Percentiles rank a stretch among this genome's conserved stretches.
These are phyloP conservation scores for Annulohypoxylon nitens DNA, from an alignment of 495 filamentous ascomycete genomes.

Conservation along the genomic window DNA sequence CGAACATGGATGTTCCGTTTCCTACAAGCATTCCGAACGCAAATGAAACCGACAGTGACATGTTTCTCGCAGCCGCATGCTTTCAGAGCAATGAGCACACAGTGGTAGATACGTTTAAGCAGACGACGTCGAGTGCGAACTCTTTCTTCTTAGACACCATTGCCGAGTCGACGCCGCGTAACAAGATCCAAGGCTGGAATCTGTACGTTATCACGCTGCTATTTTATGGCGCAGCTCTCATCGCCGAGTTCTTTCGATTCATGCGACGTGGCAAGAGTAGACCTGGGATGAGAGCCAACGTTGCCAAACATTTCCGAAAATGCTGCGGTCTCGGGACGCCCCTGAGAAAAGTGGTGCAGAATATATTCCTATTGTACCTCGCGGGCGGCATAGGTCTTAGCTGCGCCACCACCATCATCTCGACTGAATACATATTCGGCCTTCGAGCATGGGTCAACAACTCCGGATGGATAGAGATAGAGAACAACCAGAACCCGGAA, in stretches of 20 bases:
- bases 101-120: constrained; percentile 14
- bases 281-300: constrained; percentile 25
- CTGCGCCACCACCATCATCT: constrained; percentile 27
- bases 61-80: constrained; percentile 53
- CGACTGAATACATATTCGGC: constrained; percentile 45
- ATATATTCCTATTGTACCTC: constrained; percentile 48
- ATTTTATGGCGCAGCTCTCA: constrained; percentile 46
- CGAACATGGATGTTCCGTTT: constrained; percentile 31
- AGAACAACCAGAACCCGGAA: constrained; percentile 45
- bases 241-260: constrained; percentile 43
- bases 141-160: constrained; percentile 24
- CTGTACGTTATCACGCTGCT: constrained; percentile 48
- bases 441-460: constrained; percentile 51
- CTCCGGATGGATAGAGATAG: constrained; percentile 47
- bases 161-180: constrained; percentile 37
- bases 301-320: constrained; percentile 22
- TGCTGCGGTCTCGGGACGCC: constrained; percentile 15
- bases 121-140: constrained; percentile 24
- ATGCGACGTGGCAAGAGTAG: constrained; percentile 41
- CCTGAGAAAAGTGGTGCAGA: constrained; percentile 27
- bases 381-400: constrained; percentile 40
- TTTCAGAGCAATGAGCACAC: constrained; percentile 40
- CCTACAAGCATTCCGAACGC: constrained; percentile 44
- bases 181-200: constrained; percentile 51
- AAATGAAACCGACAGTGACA: constrained; percentile 36